These are phyloP conservation scores for Boletellus sp. DNA, from an alignment of 768 basidiomycete genomes.

Conservation along the genomic window DNA sequence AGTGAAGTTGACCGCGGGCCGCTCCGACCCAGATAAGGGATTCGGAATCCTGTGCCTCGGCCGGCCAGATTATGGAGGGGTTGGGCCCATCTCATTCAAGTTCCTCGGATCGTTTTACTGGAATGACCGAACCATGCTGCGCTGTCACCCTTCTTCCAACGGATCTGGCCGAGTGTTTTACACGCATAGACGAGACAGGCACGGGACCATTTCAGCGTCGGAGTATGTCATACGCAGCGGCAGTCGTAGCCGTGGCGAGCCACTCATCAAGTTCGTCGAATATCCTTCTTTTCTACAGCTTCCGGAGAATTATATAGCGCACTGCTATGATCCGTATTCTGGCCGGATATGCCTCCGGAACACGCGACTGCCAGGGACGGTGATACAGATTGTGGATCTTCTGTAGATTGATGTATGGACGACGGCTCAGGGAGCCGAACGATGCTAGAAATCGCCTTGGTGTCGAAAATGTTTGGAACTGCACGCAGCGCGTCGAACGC, in stretches of 20 bases:
- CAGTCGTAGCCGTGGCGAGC: neutral
- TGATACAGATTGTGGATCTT: neutral
- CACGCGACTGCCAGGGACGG: neutral
- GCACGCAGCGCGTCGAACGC: no score
- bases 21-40: neutral
- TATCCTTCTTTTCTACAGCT: neutral
- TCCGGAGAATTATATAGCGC: neutral
- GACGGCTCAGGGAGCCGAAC: no score
- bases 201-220: neutral
- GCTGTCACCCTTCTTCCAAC: slow-evolving; percentile 8
- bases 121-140: no score
- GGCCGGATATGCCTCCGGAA: neutral
- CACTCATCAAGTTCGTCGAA: neutral
- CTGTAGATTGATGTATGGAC: no score
- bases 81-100: slow-evolving; percentile 9
- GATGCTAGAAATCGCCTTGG: no score
- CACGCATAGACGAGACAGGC: neutral
- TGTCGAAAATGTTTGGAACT: no score
- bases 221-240: slow-evolving; percentile 6
- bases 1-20: no score
- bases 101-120: neutral
- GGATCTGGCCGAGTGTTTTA: slow-evolving; percentile 10
- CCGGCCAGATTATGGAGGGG: neutral
- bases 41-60: slow-evolving; percentile 10
- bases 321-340: neutral